These are phyloP conservation scores for Neoarthrinium moseri DNA, from an alignment of 2,329 filamentous ascomycete species.

Conservation along the genomic window DNA sequence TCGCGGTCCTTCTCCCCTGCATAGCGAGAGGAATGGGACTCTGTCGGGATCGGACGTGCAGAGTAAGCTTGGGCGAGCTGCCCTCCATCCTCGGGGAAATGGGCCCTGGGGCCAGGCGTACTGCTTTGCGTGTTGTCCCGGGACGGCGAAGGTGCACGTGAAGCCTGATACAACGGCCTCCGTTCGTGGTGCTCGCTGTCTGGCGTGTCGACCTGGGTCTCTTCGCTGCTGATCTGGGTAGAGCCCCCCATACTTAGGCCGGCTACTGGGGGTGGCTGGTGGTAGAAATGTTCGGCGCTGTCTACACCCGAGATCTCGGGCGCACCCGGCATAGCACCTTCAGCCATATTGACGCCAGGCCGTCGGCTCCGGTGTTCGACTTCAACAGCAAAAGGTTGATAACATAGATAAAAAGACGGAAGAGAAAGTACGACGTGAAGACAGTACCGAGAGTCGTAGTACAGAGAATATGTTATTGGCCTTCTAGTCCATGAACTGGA, in stretches of 20 bases:
- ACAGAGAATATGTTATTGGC: too few relatives aligned
- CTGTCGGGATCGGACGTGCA: background rate
- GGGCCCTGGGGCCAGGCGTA: background rate
- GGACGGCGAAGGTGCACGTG: background rate
- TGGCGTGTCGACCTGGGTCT: background rate
- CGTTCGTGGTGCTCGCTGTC: background rate
- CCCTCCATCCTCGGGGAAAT: slow-evolving; percentile 1
- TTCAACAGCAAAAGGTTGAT: too few relatives aligned
- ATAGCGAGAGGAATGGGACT: background rate
- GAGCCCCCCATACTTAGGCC: slow-evolving; percentile 8
- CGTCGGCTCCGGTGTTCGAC: too few relatives aligned
- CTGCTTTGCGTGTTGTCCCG: background rate
- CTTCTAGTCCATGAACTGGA: too few relatives aligned
- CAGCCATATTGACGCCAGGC: slow-evolving; percentile 12
- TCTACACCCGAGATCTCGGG: slow-evolving; percentile 12
- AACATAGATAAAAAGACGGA: too few relatives aligned
- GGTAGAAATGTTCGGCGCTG: slow-evolving; percentile 10
- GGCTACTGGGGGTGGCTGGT: slow-evolving; percentile 13
- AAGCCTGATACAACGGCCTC: too few relatives aligned
- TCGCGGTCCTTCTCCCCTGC: slow-evolving; percentile 12
- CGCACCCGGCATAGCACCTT: slow-evolving; percentile 12
- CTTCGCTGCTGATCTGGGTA: background rate
- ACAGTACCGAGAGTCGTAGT: too few relatives aligned
- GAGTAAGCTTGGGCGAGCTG: slow-evolving; percentile 4
- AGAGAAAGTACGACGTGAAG: too few relatives aligned